Evolutionary conservation across 768 basidiomycete species (phyloP).

Genomic region (Termitomyces sp.): DNA sequence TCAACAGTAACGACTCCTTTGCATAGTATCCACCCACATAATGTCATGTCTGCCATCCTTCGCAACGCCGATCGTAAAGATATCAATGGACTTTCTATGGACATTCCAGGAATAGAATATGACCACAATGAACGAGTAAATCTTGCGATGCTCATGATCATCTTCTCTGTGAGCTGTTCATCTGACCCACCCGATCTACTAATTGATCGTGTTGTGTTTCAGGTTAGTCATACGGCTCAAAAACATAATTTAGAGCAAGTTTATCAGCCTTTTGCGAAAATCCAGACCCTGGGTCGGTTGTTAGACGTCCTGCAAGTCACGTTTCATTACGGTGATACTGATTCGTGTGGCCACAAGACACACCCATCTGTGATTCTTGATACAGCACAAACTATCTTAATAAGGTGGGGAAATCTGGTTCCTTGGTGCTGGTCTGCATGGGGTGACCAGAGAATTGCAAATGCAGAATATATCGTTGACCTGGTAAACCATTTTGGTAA

Average conservation of each 20-base stretch:
- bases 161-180: constrained; percentile 33
- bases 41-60: constrained; percentile 20
- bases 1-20: background rate
- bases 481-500: constrained; percentile 35
- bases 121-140: constrained; percentile 27
- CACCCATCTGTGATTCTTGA: constrained; percentile 29
- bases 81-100: constrained; percentile 10
- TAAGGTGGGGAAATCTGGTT: constrained; percentile 54
- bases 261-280: constrained; percentile 31
- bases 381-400: constrained; percentile 43
- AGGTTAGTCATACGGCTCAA: constrained; percentile 21
- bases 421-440: constrained; percentile 68
- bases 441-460: constrained; percentile 47
- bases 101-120: constrained; percentile 4
- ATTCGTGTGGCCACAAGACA: background rate
- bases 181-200: background rate
- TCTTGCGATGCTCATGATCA: constrained; percentile 36
- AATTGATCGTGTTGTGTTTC: background rate
- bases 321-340: constrained; percentile 1
- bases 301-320: constrained; percentile 38
- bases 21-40: constrained; percentile 10
- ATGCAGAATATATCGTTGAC: constrained; percentile 44
- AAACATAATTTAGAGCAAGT: background rate
- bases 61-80: constrained; percentile 6
- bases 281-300: constrained; percentile 41